Base-by-base conservation (phyloP, 106 monocot species). In the Amphibolis antarctica region DNA sequence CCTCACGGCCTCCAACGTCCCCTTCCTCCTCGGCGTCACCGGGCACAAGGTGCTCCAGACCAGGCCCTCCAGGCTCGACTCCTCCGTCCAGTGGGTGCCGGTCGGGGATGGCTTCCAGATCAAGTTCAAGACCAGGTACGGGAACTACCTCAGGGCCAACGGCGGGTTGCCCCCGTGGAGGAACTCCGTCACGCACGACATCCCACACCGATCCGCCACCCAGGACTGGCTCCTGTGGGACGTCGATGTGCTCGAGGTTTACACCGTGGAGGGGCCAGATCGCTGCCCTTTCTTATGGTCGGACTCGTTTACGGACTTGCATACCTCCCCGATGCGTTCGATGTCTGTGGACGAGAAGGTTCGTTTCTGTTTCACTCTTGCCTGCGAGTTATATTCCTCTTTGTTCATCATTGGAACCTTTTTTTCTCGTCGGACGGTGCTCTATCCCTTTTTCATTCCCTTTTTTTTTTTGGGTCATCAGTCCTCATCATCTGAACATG, bases 101-200 rank as follows among this genome's bases (percentile, higher is more conserved):
- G 36, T 83, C 47, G 57, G 85, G 27, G 88, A 88, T 11, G 88
- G 84, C 0, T 67, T 74, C 58, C 74, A 74, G 64, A 71, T 79
- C 43, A 59, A 62, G 54, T 68, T 82, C 36, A 74, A 75, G 67
- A 77, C 86, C 42, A 56, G 74, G 51, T 79, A 77, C 61, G 82
- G 86, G n/a, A 44, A 77, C 29, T 82, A 36, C 71, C 71, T 92
- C 44, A 73, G 92, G 31, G 88, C 82, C 43, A 92, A 92, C 50
- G 80, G 85, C 4, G 88, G 92, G 4, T 30, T 83, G 9, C 88
- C 88, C 5, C 92, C 92, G 0, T 88, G 85, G 85, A 29, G 88
- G 52, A 92, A 88, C 69, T 88, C 88, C 43, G 74, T 92, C 60
- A 92, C 92, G 3, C 92, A 92, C 44, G 92, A 92, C 66, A 75